Evolutionary conservation across 31 red algal species (phyloP).

Genomic region (Porphyra umbilicalis): DNA sequence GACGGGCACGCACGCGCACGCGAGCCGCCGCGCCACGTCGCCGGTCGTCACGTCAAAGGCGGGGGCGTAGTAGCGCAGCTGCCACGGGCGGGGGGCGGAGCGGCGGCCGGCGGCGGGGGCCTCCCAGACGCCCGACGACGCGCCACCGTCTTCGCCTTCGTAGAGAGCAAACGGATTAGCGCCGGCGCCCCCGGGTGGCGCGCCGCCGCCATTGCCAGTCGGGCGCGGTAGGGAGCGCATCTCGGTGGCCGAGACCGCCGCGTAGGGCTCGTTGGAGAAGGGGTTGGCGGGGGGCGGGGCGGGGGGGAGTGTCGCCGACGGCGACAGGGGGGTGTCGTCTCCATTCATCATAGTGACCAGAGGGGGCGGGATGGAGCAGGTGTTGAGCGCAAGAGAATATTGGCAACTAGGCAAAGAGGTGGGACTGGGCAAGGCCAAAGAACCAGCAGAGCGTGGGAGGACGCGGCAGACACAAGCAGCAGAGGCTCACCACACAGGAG

Average conservation of each 20-base stretch:
- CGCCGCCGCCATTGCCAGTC: background rate
- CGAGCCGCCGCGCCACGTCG: constrained; percentile 50
- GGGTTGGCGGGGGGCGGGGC: background rate
- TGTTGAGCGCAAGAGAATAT: no score
- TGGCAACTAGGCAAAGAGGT: background rate
- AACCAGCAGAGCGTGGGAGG: background rate
- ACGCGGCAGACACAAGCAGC: background rate
- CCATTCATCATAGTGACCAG: background rate
- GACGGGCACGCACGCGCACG: constrained; percentile 51
- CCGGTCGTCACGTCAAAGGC: constrained; percentile 66
- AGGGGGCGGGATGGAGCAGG: no score
- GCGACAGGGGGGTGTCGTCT: background rate
- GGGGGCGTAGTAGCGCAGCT: constrained; percentile 59
- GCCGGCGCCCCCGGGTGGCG: background rate
- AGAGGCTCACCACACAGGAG: no score
- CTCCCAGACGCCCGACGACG: constrained; percentile 52
- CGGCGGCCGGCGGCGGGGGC: constrained; percentile 40
- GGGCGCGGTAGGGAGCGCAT: background rate
- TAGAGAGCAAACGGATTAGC: constrained; percentile 54
- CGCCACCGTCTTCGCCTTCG: constrained; percentile 60
- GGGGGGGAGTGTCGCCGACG: background rate
- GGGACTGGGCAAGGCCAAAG: background rate
- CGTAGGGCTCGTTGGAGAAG: background rate
- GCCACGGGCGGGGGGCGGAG: constrained; percentile 49
- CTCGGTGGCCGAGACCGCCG: background rate